Percentiles rank a stretch among this genome's conserved stretches.
phyloP scores from a whole-genome alignment of 345 rosid species.

The Excoecaria cochinchinensis region DNA sequence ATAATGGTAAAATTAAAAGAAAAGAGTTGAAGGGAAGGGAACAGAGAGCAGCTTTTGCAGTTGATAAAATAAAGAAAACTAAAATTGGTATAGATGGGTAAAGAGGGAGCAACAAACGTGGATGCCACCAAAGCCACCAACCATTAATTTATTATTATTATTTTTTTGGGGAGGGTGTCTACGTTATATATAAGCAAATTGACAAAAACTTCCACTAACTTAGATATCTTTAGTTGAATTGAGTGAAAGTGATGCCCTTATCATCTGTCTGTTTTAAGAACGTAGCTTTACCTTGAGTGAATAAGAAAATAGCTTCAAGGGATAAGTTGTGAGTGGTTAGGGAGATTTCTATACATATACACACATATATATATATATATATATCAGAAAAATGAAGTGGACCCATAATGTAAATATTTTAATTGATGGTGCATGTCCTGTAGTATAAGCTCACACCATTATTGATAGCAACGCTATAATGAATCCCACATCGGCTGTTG shows the following conservation, averaged over 20 bases:
- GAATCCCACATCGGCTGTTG: too few relatives aligned
- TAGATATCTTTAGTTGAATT: too few relatives aligned
- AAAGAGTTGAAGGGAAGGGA: not conserved
- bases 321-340: not conserved
- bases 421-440: too few relatives aligned
- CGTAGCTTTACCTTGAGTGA: too few relatives aligned
- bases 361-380: too few relatives aligned
- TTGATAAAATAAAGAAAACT: not conserved
- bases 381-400: not conserved
- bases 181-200: not conserved
- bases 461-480: too few relatives aligned
- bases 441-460: too few relatives aligned
- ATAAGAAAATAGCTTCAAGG: not conserved
- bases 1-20: too few relatives aligned
- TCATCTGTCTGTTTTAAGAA: not conserved
- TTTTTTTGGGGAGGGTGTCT: not conserved
- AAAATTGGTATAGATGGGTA: slow-evolving; percentile 3
- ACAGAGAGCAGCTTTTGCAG: too few relatives aligned
- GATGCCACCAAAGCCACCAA: slow-evolving; percentile 7
- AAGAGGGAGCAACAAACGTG: slow-evolving; percentile 18
- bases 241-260: not conserved
- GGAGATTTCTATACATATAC: not conserved
- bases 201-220: not conserved
- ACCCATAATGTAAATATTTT: not conserved
- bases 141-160: not conserved